These are phyloP conservation scores for Pichia pseudocactophila DNA, from an alignment of 805 yeast genomes.

Conservation along the genomic window DNA sequence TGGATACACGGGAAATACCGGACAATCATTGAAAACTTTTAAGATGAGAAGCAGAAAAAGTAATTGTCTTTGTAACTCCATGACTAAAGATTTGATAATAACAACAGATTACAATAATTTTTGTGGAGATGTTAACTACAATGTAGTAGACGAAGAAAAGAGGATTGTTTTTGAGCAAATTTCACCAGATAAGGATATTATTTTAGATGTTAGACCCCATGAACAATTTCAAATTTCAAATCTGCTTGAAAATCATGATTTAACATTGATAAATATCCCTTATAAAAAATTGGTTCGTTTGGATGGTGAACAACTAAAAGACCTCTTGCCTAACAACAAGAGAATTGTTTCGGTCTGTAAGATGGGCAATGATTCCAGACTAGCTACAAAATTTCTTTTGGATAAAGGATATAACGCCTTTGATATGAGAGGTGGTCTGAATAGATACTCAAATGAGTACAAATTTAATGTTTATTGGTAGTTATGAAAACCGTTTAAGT, in stretches of 20 bases:
- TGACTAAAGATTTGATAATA: conserved; percentile 40
- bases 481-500: conserved; percentile 20
- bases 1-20: conserved; percentile 42
- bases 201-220: conserved; percentile 73
- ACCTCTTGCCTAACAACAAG: conserved; percentile 5
- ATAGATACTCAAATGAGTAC: conserved; percentile 10
- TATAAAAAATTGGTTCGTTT: conserved; percentile 37
- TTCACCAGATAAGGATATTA: conserved; percentile 10
- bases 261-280: conserved; percentile 43
- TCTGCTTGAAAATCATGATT: conserved; percentile 38
- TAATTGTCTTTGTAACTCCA: conserved; percentile 64
- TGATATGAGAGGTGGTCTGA: conserved; percentile 74
- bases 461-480: conserved; percentile 19
- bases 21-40: conserved; percentile 58
- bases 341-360: conserved; percentile 63
- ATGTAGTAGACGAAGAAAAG: conserved; percentile 35
- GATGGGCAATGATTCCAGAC: conserved; percentile 84
- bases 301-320: conserved; percentile 13
- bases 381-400: conserved; percentile 52
- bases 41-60: conserved; percentile 65
- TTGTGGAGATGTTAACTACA: conserved; percentile 55
- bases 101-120: conserved; percentile 57
- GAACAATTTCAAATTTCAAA: conserved; percentile 67
- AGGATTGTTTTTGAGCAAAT: conserved; percentile 40
- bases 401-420: conserved; percentile 44